Evolutionary conservation across 331 rosid species (phyloP).

Genomic region (Rhamnella rubrinervis): DNA sequence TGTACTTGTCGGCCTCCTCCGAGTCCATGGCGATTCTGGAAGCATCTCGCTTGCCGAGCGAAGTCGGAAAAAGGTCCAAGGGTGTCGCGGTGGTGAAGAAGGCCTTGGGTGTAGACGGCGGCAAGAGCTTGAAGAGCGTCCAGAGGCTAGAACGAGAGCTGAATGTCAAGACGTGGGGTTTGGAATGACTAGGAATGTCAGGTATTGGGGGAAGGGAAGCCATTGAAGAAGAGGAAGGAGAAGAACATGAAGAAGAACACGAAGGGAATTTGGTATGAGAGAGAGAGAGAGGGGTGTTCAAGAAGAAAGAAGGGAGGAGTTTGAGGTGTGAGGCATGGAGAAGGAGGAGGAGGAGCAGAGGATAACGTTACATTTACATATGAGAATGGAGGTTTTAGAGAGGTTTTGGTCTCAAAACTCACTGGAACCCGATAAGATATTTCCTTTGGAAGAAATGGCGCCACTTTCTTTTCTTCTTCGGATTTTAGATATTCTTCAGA

Average conservation of each 20-base stretch:
- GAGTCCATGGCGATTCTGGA: conserved; percentile 48
- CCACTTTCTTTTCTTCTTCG: too few species aligned
- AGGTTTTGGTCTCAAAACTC: conserved; percentile 29
- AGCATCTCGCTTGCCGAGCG: conserved; percentile 43
- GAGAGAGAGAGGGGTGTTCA: background rate
- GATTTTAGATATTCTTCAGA: too few species aligned
- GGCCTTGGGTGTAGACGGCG: conserved; percentile 37
- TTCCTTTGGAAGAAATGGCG: too few species aligned
- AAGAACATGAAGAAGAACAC: background rate
- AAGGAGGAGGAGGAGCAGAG: too few species aligned
- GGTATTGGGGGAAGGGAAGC: conserved; percentile 45
- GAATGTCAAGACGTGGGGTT: conserved; percentile 30
- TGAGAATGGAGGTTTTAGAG: conserved; percentile 38
- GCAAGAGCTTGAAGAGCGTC: conserved; percentile 35
- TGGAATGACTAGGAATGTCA: conserved; percentile 25
- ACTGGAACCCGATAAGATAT: too few species aligned
- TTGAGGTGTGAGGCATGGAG: too few species aligned
- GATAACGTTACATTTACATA: background rate
- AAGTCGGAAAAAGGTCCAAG: too few species aligned
- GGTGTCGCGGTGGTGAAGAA: too few species aligned
- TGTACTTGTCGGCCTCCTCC: conserved; percentile 74
- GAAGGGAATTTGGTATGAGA: background rate
- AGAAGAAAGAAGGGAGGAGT: conserved; percentile 1
- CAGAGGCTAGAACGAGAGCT: conserved; percentile 38
- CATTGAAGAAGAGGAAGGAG: conserved; percentile 35